These are phyloP conservation scores for Funneliformis geosporum DNA, from an alignment of 192 early-diverging fungal genomes.

Conservation along the genomic window DNA sequence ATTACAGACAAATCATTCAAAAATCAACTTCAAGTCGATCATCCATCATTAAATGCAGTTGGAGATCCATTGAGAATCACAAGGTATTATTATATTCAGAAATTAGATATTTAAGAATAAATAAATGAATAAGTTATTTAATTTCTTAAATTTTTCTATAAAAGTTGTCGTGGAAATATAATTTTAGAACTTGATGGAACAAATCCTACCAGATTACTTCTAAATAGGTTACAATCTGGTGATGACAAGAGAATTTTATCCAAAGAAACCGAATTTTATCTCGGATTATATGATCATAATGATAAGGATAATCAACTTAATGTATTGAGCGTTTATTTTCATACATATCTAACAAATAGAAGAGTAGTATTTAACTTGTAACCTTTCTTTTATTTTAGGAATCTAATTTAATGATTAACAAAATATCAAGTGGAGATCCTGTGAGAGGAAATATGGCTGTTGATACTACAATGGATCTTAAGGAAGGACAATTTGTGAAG, in stretches of 20 bases:
- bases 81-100: constrained; percentile 33
- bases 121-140: neutral
- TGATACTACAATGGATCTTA: constrained; percentile 52
- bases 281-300: constrained; percentile 40
- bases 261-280: constrained; percentile 59
- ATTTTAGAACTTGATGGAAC: constrained; percentile 55
- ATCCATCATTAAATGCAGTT: constrained; percentile 44
- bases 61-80: constrained; percentile 55
- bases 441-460: constrained; percentile 59
- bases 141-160: neutral
- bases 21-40: constrained; percentile 31
- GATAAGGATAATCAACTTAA: constrained; percentile 28
- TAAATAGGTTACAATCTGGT: constrained; percentile 41
- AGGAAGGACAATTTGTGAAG: constrained; percentile 52
- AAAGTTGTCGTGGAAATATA: constrained; percentile 55
- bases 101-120: too few species aligned
- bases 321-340: constrained; percentile 10
- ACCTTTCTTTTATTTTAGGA: constrained; percentile 3
- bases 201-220: constrained; percentile 50
- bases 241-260: constrained; percentile 31
- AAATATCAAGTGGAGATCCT: constrained; percentile 60
- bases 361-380: neutral
- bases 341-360: neutral
- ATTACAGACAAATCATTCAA: constrained; percentile 15
- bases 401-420: constrained; percentile 37